Evolutionary conservation across 2,329 filamentous ascomycete genomes (phyloP), one percentile per base, ranked within the genome.

Genomic region (Fusarium sp.): DNA sequence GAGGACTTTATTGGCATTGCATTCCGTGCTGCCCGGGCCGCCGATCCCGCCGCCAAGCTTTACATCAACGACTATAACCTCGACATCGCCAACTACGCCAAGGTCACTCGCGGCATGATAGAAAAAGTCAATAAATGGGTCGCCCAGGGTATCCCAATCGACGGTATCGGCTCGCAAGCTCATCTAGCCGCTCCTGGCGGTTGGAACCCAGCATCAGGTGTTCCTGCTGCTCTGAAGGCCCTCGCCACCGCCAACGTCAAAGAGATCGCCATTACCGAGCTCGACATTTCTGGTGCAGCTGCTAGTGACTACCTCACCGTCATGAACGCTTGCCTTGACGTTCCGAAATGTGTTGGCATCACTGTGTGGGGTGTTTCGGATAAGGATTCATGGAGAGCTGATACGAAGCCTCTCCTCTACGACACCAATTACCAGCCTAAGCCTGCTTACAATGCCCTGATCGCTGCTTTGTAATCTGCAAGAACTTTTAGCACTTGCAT

Each of bases 1-100:
- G 90, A 92, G 80, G 85, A 87, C 76, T 93, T 91, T 74, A 87
- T 94, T 54, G 82, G 83, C 22, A 90, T 92, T 72, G 91, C 91
- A 36, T 94, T 93, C 80, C 83, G 87, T 53, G 87, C 91, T 13
- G 91, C 92, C 21, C 85, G 87, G 52, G 83, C 83, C 10, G 90
- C 89, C 65, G 91, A 93, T 76, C 89, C 91, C 4, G 73, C 79
- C 57, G 90, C 89, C 4, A 91, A 90, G 79, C 83, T 94, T 39
- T 94, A 92, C 82, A 92, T 93, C 80, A 94, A 94, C 79, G 91
- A 94, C 77, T 88, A 85, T 80, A 92, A 91, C 81, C 85, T 92
- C 53, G 90, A 92, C 79, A 82, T 78, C 43, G 84, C 89, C 19
- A 84, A 72, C 69, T 85, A 85, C 72, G 81, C 84, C 67, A 93